phyloP scores from a whole-genome alignment of 2,329 filamentous ascomycete genomes.

The Colletotrichum siamense region DNA sequence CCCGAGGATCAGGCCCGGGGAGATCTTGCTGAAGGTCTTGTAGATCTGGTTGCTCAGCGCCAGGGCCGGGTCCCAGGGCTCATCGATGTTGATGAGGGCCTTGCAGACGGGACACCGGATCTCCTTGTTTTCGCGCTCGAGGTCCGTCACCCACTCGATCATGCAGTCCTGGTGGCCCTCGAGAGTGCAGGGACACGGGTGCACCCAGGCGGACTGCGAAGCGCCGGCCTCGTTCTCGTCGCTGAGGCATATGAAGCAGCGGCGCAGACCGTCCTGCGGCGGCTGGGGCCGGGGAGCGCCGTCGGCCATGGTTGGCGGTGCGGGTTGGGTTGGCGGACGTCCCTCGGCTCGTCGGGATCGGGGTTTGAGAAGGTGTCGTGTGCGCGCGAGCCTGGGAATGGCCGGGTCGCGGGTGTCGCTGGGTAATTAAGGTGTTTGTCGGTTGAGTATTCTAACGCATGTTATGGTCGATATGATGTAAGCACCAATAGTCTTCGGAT shows the following conservation, averaged over 20 bases:
- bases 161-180: constrained; percentile 91
- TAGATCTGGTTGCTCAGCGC: constrained; percentile 67
- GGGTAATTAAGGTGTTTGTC: background rate
- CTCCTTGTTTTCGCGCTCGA: constrained; percentile 70
- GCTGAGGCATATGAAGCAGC: constrained; percentile 69
- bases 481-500: background rate
- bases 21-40: constrained; percentile 55
- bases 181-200: constrained; percentile 88
- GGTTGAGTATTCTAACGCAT: background rate
- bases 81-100: constrained; percentile 75
- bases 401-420: background rate
- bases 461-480: background rate
- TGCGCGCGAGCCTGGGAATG: background rate
- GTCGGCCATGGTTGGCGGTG: background rate
- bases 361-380: background rate
- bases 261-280: constrained; percentile 27
- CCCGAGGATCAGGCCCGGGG: constrained; percentile 69
- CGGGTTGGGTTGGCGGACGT: background rate
- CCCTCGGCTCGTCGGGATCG: background rate
- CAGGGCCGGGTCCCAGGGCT: constrained; percentile 77
- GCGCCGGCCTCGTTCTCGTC: constrained; percentile 56
- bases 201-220: constrained; percentile 70
- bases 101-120: constrained; percentile 92
- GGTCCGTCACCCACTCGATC: constrained; percentile 91
- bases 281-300: background rate